Percentiles rank a stretch among this genome's conserved stretches.
These are phyloP conservation scores for Sarocladiaceae sp. DNA, from an alignment of 2,329 filamentous ascomycete genomes.

Conservation along the genomic window DNA sequence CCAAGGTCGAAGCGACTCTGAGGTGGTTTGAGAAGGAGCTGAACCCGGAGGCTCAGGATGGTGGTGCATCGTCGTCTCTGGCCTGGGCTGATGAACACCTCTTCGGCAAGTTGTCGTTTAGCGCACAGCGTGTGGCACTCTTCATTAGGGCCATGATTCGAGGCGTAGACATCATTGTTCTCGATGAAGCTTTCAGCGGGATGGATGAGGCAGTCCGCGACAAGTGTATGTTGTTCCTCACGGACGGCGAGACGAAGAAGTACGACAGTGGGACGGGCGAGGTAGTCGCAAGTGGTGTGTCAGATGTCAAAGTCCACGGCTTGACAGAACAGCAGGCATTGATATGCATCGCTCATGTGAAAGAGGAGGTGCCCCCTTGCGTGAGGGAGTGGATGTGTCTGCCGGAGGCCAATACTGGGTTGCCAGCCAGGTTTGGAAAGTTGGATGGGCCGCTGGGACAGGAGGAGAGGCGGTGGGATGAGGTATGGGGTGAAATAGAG, in stretches of 20 bases:
- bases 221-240: constrained; percentile 78
- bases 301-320: constrained; percentile 47
- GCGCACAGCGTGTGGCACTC: constrained; percentile 75
- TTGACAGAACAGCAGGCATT: constrained; percentile 69
- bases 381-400: constrained; percentile 82
- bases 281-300: constrained; percentile 38
- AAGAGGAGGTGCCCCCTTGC: constrained; percentile 81
- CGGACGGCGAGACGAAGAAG: constrained; percentile 50
- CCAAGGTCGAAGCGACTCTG: constrained; percentile 62
- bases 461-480: constrained; percentile 52
- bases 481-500: constrained; percentile 69
- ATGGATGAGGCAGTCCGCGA: constrained; percentile 79
- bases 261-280: constrained; percentile 24
- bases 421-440: constrained; percentile 56
- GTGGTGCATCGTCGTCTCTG: constrained; percentile 22
- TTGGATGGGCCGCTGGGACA: constrained; percentile 55
- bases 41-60: constrained; percentile 42
- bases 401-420: constrained; percentile 63
- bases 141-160: constrained; percentile 80
- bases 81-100: constrained; percentile 61
- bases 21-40: constrained; percentile 74
- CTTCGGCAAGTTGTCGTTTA: constrained; percentile 73
- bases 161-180: constrained; percentile 71
- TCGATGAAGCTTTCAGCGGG: constrained; percentile 84
- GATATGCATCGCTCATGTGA: constrained; percentile 86